phyloP scores from a whole-genome alignment of 192 early-diverging fungal species.

The Blastocladiella britannica region DNA sequence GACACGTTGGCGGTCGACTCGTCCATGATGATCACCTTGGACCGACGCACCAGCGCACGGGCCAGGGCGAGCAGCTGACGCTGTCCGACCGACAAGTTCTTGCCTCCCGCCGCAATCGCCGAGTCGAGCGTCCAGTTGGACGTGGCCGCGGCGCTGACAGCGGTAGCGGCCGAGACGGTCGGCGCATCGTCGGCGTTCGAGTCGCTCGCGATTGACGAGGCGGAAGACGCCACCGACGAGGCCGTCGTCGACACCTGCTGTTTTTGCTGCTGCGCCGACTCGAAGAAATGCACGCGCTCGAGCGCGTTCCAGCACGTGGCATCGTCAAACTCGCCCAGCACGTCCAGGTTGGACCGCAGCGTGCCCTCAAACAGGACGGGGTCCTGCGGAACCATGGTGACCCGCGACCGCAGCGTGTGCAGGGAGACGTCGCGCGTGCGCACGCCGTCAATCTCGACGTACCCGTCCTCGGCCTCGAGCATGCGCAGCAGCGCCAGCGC shows the following conservation, averaged over 20 bases:
- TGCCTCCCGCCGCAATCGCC: slow-evolving; percentile 61
- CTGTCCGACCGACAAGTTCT: slow-evolving; percentile 61
- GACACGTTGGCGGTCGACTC: slow-evolving; percentile 83
- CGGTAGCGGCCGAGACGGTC: too few relatives aligned
- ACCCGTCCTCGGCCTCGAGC: slow-evolving; percentile 30
- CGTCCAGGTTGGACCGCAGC: slow-evolving; percentile 75
- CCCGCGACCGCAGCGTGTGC: slow-evolving; percentile 46
- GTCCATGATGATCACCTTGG: slow-evolving; percentile 54
- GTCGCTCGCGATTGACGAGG: too few relatives aligned
- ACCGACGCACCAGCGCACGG: slow-evolving; percentile 47
- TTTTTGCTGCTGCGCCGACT: too few relatives aligned
- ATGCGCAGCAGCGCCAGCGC: neutral
- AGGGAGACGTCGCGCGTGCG: slow-evolving; percentile 48
- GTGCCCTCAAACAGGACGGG: slow-evolving; percentile 60
- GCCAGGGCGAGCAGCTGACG: slow-evolving; percentile 60
- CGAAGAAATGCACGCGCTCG: slow-evolving; percentile 27
- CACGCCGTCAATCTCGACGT: slow-evolving; percentile 51
- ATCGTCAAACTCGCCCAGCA: slow-evolving; percentile 59
- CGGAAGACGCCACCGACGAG: too few relatives aligned
- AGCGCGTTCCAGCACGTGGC: slow-evolving; percentile 45
- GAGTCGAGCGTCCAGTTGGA: slow-evolving; percentile 36
- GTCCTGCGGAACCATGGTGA: slow-evolving; percentile 88
- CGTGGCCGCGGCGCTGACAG: neutral
- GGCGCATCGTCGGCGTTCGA: too few relatives aligned
- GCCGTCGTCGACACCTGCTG: too few relatives aligned